Evolutionary conservation across 352 stramenopile genomes (phyloP), one percentile per base, ranked within the genome.

Genomic region (Phytophthora constricta): DNA sequence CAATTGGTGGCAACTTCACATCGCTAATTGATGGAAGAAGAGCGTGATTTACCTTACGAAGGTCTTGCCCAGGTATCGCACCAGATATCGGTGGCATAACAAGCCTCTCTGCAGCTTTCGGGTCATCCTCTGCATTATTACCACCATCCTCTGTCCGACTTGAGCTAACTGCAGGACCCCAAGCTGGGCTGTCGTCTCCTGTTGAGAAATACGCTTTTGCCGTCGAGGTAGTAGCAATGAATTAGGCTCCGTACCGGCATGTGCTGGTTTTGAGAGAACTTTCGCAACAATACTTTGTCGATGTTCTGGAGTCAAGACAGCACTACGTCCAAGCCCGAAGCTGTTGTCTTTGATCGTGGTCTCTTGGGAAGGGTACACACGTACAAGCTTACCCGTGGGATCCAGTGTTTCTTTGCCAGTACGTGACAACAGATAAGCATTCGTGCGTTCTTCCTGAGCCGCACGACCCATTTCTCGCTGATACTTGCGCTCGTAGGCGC

Each of bases 351-450:
- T 84, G 13, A 95, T 76, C 3, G 70, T 80, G 0, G 87, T 95
- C 41, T 92, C 84, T 56, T 93, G 86, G 2, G 83, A 92, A 8
- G 86, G 83, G 54, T 87, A 90, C 0, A 90, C 68, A 0, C 83
- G 83, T 9, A 90, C 82, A 2, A 70, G 51, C 52, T 89, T 90
- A 7, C 83, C 79, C 0, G 80, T 90, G 5, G 83, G 78, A 45
- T 92, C 83, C 13, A 92, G 68, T 4, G 80, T 72, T 58, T 91
- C 82, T 31, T 80, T 80, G 0, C 80, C 83, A 1, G 82, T 90
- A 0, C 79, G 74, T 0, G 80, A 73, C 22, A 90, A 22, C 20
- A 93, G 48, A 60, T 90, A 93, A 17, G 73, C 55, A 27, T 72
- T 76, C 5, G 80, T 90, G 2, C 84, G 76, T 53, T 73, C 77